These are phyloP conservation scores for Microsporum canis DNA, from an alignment of 2,329 filamentous ascomycete genomes.

Conservation along the genomic window DNA sequence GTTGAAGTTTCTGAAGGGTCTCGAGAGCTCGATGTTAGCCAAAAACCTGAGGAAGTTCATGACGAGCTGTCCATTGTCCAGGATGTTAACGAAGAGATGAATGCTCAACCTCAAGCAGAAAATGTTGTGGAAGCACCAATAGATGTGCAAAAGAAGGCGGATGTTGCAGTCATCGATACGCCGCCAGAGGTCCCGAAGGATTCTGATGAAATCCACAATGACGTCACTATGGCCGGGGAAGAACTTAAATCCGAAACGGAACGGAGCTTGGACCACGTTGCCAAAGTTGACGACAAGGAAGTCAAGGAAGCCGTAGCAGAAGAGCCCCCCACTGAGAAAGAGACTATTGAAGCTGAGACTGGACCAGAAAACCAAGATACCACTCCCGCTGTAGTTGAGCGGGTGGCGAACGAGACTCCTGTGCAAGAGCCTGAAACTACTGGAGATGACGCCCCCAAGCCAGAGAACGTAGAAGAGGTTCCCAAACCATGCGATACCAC, in stretches of 20 bases:
- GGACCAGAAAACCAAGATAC: not conserved
- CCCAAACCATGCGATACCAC: not conserved
- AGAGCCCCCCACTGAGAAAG: not conserved
- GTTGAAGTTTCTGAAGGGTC: not conserved
- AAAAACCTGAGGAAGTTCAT: not conserved
- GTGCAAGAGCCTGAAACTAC: not conserved
- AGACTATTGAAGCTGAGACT: not conserved
- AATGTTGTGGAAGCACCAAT: not conserved
- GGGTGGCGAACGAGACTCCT: not conserved
- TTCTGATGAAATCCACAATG: not conserved
- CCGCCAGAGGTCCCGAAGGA: not conserved
- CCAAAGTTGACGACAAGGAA: not conserved
- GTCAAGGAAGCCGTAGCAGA: not conserved
- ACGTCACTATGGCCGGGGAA: not conserved
- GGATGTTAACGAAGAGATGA: not conserved
- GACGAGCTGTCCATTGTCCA: not conserved
- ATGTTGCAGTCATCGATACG: not conserved
- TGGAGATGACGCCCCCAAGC: not conserved
- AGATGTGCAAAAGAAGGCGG: not conserved
- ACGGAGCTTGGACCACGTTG: not conserved
- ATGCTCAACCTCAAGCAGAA: not conserved
- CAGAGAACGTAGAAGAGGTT: not conserved
- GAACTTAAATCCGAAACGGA: slow-evolving; percentile 1
- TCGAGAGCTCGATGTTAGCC: not conserved
- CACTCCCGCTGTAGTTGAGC: not conserved